These are phyloP conservation scores for Phytophthora litchii DNA, from an alignment of 352 stramenopile genomes.

Conservation along the genomic window DNA sequence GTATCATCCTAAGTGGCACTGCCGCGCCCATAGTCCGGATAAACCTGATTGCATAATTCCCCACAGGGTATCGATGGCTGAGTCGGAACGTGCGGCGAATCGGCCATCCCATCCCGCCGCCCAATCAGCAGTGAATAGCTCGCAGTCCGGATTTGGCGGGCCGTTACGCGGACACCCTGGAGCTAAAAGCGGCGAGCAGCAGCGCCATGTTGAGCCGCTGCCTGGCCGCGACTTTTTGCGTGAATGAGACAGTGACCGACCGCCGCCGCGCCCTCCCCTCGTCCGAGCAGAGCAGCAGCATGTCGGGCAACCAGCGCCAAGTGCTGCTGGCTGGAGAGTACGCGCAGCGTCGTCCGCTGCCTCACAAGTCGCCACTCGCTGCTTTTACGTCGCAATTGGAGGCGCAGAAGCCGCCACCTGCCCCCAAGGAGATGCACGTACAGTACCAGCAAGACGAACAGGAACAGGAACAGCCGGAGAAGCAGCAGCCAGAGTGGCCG, in stretches of 20 bases:
- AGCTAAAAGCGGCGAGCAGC: slow-evolving; percentile 34
- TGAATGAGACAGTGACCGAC: slow-evolving; percentile 39
- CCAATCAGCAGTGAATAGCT: not conserved
- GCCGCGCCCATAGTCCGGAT: too few species aligned
- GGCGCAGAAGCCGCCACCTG: slow-evolving; percentile 15
- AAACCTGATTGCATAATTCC: slow-evolving; percentile 2
- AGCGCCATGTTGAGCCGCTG: slow-evolving; percentile 37
- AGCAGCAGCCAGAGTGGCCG: slow-evolving; percentile 30
- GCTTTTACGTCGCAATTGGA: slow-evolving; percentile 37
- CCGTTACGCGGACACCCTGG: slow-evolving; percentile 33
- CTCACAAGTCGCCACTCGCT: slow-evolving; percentile 24
- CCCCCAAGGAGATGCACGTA: slow-evolving; percentile 13
- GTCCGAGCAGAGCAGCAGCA: slow-evolving; percentile 18
- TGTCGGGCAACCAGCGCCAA: slow-evolving; percentile 37
- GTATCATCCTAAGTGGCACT: too few species aligned
- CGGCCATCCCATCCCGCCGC: slow-evolving; percentile 13
- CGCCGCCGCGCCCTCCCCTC: slow-evolving; percentile 22
- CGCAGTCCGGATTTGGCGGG: slow-evolving; percentile 32
- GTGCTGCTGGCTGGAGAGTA: slow-evolving; percentile 47
- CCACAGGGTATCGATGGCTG: not conserved
- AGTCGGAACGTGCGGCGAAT: slow-evolving; percentile 16
- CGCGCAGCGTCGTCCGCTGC: slow-evolving; percentile 29
- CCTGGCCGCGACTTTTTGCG: slow-evolving; percentile 37
- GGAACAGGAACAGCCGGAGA: slow-evolving; percentile 22
- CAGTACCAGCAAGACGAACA: slow-evolving; percentile 25